Evolutionary conservation across 352 stramenopile species (phyloP).

Genomic region (Lagenidium sp.): DNA sequence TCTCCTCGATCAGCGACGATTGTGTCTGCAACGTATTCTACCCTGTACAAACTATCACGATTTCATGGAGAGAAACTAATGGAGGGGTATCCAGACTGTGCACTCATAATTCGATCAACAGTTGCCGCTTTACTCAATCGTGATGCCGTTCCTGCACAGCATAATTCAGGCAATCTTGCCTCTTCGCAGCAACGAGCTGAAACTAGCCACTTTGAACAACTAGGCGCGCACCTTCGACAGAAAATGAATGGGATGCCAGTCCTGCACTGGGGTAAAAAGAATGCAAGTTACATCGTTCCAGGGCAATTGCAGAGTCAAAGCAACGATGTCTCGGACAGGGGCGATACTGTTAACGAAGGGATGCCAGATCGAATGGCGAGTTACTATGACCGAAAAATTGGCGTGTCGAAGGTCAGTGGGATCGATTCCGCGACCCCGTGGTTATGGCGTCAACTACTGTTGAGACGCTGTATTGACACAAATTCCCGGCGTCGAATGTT

Average conservation of each 20-base stretch:
- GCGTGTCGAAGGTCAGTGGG: no score
- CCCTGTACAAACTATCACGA: conserved; percentile 57
- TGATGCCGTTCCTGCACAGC: no score
- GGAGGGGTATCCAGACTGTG: conserved; percentile 38
- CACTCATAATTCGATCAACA: conserved; percentile 16
- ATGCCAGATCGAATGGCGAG: conserved; percentile 8
- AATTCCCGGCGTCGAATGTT: conserved; percentile 24
- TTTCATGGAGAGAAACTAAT: conserved; percentile 51
- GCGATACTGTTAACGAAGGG: no score
- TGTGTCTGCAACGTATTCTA: conserved; percentile 50
- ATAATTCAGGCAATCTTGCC: no score
- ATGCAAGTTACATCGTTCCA: conserved; percentile 8
- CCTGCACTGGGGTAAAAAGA: conserved; percentile 9
- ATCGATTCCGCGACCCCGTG: no score
- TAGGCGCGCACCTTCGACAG: conserved; percentile 3
- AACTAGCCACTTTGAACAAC: no score
- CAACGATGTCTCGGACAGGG: no score
- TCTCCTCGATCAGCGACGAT: conserved; percentile 43
- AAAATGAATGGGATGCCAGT: neutral
- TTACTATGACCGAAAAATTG: conserved; percentile 12
- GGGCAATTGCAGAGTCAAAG: neutral
- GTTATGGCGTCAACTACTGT: no score
- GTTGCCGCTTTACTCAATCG: no score
- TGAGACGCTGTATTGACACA: conserved; percentile 30
- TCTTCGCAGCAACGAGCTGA: no score